A percentile compares a stretch with the other conserved stretches of the same genome.
These are phyloP conservation scores for Xylaria nigripes DNA, from an alignment of 495 filamentous ascomycete species.

Conservation along the genomic window DNA sequence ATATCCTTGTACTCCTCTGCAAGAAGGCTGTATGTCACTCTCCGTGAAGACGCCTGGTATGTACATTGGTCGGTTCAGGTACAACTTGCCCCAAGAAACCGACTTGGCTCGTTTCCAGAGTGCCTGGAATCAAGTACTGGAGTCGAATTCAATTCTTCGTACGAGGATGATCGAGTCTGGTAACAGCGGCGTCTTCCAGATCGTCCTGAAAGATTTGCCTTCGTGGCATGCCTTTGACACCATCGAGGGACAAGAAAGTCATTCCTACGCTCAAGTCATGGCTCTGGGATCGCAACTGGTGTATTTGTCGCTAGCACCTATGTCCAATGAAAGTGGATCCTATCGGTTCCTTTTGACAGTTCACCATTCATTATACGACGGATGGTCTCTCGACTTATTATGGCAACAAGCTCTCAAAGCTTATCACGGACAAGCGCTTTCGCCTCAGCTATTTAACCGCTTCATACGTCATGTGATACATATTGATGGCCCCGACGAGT, in stretches of 20 bases:
- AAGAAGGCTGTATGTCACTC: slow-evolving; percentile 53
- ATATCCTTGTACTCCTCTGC: slow-evolving; percentile 57
- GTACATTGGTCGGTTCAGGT: slow-evolving; percentile 45
- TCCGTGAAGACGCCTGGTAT: slow-evolving; percentile 40
- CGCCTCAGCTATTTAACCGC: slow-evolving; percentile 19
- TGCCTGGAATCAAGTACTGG: slow-evolving; percentile 46
- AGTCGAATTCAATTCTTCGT: slow-evolving; percentile 44
- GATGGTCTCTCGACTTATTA: slow-evolving; percentile 48
- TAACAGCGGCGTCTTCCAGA: slow-evolving; percentile 43
- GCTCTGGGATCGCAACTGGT: neutral
- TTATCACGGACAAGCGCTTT: slow-evolving; percentile 13
- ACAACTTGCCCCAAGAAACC: slow-evolving; percentile 35
- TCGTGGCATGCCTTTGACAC: slow-evolving; percentile 11
- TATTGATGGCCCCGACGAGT: slow-evolving; percentile 17
- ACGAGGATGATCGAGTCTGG: slow-evolving; percentile 46
- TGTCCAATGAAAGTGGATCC: neutral
- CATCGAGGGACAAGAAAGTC: neutral
- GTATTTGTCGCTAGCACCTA: neutral
- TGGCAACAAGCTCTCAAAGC: slow-evolving; percentile 34
- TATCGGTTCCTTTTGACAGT: slow-evolving; percentile 15
- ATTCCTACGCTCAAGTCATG: neutral
- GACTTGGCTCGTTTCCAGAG: slow-evolving; percentile 42
- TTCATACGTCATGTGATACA: slow-evolving; percentile 26
- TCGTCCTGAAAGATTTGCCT: slow-evolving; percentile 32
- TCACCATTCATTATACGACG: slow-evolving; percentile 60